Evolutionary conservation across 345 rosid genomes (phyloP), one percentile per base, ranked within the genome.

Genomic region (Hypericum perforatum): DNA sequence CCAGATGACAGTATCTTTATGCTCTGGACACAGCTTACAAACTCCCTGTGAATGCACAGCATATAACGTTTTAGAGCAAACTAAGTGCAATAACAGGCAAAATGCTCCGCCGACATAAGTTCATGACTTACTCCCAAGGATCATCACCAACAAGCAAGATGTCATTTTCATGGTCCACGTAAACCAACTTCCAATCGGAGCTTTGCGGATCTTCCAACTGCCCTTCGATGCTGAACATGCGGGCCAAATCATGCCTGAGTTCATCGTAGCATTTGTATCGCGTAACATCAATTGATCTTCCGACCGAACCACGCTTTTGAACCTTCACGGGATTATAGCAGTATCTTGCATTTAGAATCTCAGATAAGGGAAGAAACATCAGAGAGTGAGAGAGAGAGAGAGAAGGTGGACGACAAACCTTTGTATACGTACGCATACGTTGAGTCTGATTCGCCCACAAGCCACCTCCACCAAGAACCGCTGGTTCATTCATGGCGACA

Each of bases 181-280:
- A 92, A 11, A 92, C 97, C 45, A 92, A 75, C 73, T 92, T 85
- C 97, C 97, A 88, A 37, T 85, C 95, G 9, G 94, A 85, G 61
- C 84, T 78, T 66, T 78, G 90, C 2, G 83, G 98, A 76, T 83
- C 97, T 70, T 88, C 95, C 37, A 92, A 76, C 75, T 83, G 95
- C 49, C 94, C 91, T 73, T 88, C 95, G n/a, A 88, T 83, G 7
- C 95, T 91, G 65, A 92, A 92, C 98, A 88, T 88, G 63, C 87
- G 85, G 42, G 91, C 97, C 48, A 92, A 70, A 69, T 85, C 98
- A 58, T 74, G 76, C 69, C 88, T 80, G 16, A 92, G 91, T 58
- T 83, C 97, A 5, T 83, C 94, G 44, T 92, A 92, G 8, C 74
- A 82, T 62, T 69, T 80, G 61, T 80, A 85, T 45, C 97, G 88